Conservation (phyloP, 305 asterid species). For the Petunia hybrid region DNA sequence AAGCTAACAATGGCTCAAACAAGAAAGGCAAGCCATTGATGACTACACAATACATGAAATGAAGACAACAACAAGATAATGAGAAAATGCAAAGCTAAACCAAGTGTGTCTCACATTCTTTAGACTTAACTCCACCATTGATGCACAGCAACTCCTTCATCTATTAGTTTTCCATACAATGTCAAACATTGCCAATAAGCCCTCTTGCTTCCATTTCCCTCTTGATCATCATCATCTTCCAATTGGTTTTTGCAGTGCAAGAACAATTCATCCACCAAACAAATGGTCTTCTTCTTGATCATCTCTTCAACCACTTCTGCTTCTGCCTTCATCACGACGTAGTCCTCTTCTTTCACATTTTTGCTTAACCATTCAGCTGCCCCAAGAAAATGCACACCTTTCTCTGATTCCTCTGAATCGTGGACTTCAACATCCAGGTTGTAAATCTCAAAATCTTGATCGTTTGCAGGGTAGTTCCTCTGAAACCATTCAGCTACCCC, state of each 20-base stretch:
- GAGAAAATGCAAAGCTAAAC: constrained; percentile 21
- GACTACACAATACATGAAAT: constrained; percentile 11
- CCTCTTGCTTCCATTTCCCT: constrained; percentile 51
- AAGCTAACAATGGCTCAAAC: constrained; percentile 17
- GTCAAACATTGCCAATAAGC: constrained; percentile 86
- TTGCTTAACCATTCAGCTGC: constrained; percentile 54
- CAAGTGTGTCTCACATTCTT: constrained; percentile 30
- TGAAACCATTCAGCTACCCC: constrained; percentile 66
- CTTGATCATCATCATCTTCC: constrained; percentile 40
- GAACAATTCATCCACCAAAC: constrained; percentile 71
- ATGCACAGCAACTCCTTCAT: constrained; percentile 81
- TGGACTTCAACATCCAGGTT: constrained; percentile 41
- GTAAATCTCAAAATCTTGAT: constrained; percentile 61
- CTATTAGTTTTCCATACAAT: constrained; percentile 74
- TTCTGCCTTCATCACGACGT: constrained; percentile 84
- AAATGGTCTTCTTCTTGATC: constrained; percentile 53
- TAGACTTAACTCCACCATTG: constrained; percentile 77
- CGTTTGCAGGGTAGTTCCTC: constrained; percentile 63
- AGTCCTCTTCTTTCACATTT: constrained; percentile 62
- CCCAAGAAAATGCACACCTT: constrained; percentile 32
- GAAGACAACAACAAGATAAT: neutral
- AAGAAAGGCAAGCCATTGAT: constrained; percentile 20
- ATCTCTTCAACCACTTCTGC: constrained; percentile 72
- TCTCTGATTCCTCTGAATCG: constrained; percentile 34
- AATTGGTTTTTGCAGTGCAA: constrained; percentile 69